phyloP scores from a whole-genome alignment of 305 asterid genomes.

The Fraxinus greggii region DNA sequence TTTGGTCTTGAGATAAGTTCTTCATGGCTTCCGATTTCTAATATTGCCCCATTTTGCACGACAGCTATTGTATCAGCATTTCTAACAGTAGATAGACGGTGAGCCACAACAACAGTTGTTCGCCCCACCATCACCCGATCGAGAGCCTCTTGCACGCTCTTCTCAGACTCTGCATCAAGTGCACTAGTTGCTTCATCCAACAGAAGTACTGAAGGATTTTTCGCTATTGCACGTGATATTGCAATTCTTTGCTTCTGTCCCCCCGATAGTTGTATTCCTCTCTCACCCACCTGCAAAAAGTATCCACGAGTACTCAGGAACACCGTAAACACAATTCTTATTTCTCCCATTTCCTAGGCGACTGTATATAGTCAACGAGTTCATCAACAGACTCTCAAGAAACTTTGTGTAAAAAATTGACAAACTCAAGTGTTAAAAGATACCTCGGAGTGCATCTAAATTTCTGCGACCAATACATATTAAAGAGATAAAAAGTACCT shows the following conservation, averaged over 20 bases:
- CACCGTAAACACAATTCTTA: not conserved
- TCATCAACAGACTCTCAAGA: not conserved
- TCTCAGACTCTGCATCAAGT: conserved; percentile 96
- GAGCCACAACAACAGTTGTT: conserved; percentile 88
- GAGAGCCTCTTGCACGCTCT: conserved; percentile 95
- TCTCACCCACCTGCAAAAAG: conserved; percentile 78
- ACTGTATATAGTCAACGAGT: not conserved
- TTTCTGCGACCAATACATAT: not conserved
- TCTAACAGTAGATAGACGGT: conserved; percentile 83
- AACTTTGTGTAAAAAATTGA: not conserved
- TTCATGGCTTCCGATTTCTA: conserved; percentile 90
- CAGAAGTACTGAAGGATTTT: conserved; percentile 81
- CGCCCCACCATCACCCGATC: conserved; percentile 96
- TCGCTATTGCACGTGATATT: conserved; percentile 87
- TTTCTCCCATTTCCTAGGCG: not conserved
- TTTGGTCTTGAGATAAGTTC: conserved; percentile 78
- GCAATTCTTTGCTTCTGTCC: conserved; percentile 97
- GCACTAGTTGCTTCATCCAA: conserved; percentile 98
- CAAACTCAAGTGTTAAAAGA: not conserved
- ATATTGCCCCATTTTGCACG: conserved; percentile 74
- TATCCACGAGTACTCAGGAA: not conserved
- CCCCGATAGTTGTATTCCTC: conserved; percentile 95
- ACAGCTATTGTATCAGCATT: conserved; percentile 90
- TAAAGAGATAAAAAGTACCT: conserved; percentile 42
- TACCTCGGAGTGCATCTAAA: not conserved